Conservation (phyloP, 257 asterid species). For the Fraxinus americana region DNA sequence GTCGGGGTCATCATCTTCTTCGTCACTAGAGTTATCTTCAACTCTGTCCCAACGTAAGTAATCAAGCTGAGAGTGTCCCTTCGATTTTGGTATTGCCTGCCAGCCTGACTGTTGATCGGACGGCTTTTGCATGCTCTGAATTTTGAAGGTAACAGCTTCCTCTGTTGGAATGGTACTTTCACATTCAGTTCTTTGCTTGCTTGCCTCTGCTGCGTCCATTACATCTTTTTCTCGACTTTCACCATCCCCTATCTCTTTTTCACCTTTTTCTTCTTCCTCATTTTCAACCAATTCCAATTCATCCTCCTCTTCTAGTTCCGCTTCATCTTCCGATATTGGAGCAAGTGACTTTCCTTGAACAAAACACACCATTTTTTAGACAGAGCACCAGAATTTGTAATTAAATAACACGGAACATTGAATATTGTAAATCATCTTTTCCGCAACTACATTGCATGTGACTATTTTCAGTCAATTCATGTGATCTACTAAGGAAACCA, state of each 20-base stretch:
- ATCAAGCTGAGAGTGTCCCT: constrained; percentile 92
- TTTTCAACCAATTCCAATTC: constrained; percentile 34
- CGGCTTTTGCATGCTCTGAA: constrained; percentile 30
- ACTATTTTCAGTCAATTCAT: neutral
- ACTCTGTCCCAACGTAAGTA: constrained; percentile 96
- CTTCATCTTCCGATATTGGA: constrained; percentile 92
- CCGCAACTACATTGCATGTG: neutral
- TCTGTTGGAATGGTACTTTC: constrained; percentile 24
- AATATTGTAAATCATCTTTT: constrained; percentile 9
- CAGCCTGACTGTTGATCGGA: constrained; percentile 57
- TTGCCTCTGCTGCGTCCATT: constrained; percentile 27
- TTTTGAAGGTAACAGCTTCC: constrained; percentile 32
- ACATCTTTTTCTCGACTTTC: constrained; percentile 30
- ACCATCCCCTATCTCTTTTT: constrained; percentile 27
- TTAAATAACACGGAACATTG: neutral
- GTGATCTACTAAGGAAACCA: neutral
- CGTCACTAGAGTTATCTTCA: constrained; percentile 81
- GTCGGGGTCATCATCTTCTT: constrained; percentile 59
- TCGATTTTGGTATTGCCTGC: constrained; percentile 82
- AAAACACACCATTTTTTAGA: constrained; percentile 41
- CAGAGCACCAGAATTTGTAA: constrained; percentile 14
- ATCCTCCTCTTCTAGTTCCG: constrained; percentile 76
- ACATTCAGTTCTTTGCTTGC: constrained; percentile 18
- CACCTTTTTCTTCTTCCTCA: constrained; percentile 29
- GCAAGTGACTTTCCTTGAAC: constrained; percentile 97